phyloP scores from a whole-genome alignment of 2,329 filamentous ascomycete genomes.

The Aureobasidium sp. region DNA sequence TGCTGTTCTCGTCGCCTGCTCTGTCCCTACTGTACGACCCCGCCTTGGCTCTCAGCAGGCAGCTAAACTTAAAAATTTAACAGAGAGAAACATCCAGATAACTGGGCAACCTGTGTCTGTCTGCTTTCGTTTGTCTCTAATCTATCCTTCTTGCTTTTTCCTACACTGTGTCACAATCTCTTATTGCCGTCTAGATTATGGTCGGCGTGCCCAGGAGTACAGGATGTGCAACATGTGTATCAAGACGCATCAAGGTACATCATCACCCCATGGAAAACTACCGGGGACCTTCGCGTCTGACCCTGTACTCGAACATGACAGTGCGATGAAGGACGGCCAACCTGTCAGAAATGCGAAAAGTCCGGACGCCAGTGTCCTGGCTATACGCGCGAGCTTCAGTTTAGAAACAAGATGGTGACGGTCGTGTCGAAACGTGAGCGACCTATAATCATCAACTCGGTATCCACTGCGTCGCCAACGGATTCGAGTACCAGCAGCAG shows the following conservation, averaged over 20 bases:
- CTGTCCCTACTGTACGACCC: neutral
- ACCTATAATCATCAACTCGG: neutral
- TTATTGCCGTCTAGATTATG: neutral
- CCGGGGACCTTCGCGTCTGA: neutral
- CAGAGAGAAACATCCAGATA: neutral
- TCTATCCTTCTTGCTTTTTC: neutral
- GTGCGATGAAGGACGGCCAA: slow-evolving; percentile 11
- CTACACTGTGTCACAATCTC: neutral
- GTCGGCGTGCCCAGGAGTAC: slow-evolving; percentile 10
- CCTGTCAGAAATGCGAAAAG: slow-evolving; percentile 6
- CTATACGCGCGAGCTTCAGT: neutral
- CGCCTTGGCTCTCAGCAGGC: slow-evolving; percentile 2
- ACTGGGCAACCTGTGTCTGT: neutral
- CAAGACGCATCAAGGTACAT: slow-evolving; percentile 11
- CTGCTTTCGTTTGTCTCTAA: neutral
- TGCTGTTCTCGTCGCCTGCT: neutral
- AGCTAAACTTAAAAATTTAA: neutral
- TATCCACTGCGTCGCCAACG: neutral
- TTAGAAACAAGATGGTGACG: neutral
- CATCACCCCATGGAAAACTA: neutral
- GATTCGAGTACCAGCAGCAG: neutral
- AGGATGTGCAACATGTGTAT: slow-evolving; percentile 6
- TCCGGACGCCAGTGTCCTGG: slow-evolving; percentile 7
- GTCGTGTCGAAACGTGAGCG: neutral
- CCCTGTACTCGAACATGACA: neutral